These are phyloP conservation scores for Calonectria pseudoreteaudii DNA, from an alignment of 2,329 filamentous ascomycete genomes.

Conservation along the genomic window DNA sequence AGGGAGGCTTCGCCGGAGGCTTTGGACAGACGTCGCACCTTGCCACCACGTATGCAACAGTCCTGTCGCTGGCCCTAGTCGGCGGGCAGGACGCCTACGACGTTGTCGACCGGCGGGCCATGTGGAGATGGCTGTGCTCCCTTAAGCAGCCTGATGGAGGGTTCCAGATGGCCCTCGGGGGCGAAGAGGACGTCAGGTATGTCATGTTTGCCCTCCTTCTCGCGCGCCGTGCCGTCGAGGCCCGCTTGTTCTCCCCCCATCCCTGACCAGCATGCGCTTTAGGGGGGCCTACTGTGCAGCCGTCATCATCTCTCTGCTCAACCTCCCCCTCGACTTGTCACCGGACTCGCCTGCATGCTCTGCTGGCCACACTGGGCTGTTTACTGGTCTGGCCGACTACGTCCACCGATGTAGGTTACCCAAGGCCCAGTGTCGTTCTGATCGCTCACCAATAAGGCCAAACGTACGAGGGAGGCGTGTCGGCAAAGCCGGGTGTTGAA, in stretches of 20 bases:
- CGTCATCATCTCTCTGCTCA: slow-evolving; percentile 84
- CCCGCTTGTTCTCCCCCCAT: slow-evolving; percentile 31
- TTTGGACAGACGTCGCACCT: slow-evolving; percentile 90
- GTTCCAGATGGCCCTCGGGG: slow-evolving; percentile 88
- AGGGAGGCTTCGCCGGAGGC: slow-evolving; percentile 93
- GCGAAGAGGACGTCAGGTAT: slow-evolving; percentile 92
- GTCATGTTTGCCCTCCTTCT: slow-evolving; percentile 40
- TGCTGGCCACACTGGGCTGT: slow-evolving; percentile 72
- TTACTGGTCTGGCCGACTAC: slow-evolving; percentile 82
- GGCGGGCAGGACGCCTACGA: slow-evolving; percentile 80
- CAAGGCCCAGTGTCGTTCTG: slow-evolving; percentile 29
- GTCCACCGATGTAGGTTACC: slow-evolving; percentile 78
- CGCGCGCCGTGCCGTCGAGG: slow-evolving; percentile 25
- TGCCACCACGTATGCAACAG: slow-evolving; percentile 86
- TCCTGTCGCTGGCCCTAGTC: slow-evolving; percentile 83
- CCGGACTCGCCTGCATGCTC: slow-evolving; percentile 75
- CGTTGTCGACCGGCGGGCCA: slow-evolving; percentile 81
- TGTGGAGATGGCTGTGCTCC: slow-evolving; percentile 91
- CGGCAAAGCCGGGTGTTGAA: slow-evolving; percentile 85
- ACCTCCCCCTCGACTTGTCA: slow-evolving; percentile 84
- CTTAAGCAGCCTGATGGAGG: slow-evolving; percentile 90
- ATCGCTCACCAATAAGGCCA: slow-evolving; percentile 69
- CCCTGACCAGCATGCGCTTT: slow-evolving; percentile 25
- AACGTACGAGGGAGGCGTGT: slow-evolving; percentile 95
- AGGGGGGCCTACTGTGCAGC: slow-evolving; percentile 94